Conservation (phyloP, 805 yeast genomes). For the Vanderwaltozyma verrucispora region DNA sequence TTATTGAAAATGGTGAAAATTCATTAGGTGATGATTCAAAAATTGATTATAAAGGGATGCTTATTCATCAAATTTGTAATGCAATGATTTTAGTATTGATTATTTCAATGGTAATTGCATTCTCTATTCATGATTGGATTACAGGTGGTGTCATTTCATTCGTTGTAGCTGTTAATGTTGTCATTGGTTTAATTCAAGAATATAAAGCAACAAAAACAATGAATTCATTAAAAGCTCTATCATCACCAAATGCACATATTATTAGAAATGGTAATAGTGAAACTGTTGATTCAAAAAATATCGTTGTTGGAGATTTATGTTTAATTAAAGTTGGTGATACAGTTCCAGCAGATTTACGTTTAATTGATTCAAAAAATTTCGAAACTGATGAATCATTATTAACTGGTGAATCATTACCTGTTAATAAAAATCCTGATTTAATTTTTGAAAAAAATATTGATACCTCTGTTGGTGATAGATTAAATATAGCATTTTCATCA, state of each 20-base stretch:
- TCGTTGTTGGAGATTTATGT: conserved; percentile 95
- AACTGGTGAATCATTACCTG: conserved; percentile 92
- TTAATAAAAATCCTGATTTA: conserved; percentile 46
- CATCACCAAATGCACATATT: conserved; percentile 88
- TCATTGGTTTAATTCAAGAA: conserved; percentile 94
- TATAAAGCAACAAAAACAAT: conserved; percentile 89
- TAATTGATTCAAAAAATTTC: conserved; percentile 65
- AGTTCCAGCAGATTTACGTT: conserved; percentile 88
- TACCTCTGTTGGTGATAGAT: conserved; percentile 56
- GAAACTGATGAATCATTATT: conserved; percentile 85
- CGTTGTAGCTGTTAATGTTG: conserved; percentile 84
- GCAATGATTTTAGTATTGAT: conserved; percentile 82
- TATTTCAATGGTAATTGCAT: conserved; percentile 78
- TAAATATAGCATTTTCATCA: conserved; percentile 85
- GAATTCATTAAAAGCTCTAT: conserved; percentile 83
- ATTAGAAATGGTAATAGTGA: conserved; percentile 68
- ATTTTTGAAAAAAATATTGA: conserved; percentile 25
- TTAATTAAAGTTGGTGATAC: conserved; percentile 88
- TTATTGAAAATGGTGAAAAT: conserved; percentile 67
- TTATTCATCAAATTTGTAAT: conserved; percentile 78
- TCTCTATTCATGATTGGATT: conserved; percentile 86
- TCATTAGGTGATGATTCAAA: conserved; percentile 78
- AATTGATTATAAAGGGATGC: conserved; percentile 52
- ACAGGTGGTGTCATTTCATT: conserved; percentile 87
- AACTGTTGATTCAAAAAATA: conserved; percentile 64